phyloP scores from a whole-genome alignment of 345 rosid species.

The Pistacia atlantica region DNA sequence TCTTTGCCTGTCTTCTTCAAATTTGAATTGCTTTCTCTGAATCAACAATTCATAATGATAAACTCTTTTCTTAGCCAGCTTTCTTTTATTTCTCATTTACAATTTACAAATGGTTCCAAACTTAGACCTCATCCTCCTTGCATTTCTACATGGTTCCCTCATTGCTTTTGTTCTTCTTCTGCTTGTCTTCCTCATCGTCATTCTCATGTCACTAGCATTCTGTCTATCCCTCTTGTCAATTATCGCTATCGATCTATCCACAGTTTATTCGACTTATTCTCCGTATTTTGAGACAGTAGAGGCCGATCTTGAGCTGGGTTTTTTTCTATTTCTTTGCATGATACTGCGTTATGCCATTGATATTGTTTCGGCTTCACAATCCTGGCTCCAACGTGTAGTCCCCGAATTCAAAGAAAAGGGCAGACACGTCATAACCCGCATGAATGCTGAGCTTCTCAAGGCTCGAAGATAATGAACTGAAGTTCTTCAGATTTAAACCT shows the following conservation, averaged over 20 bases:
- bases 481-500: not conserved
- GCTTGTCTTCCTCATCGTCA: slow-evolving; percentile 16
- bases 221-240: slow-evolving; percentile 25
- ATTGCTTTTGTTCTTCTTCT: slow-evolving; percentile 26
- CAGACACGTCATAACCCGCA: not conserved
- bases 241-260: slow-evolving; percentile 27
- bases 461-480: not conserved
- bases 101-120: slow-evolving; percentile 34
- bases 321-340: slow-evolving; percentile 27
- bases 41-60: not conserved
- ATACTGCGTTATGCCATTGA: slow-evolving; percentile 5
- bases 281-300: not conserved
- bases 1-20: slow-evolving; percentile 17
- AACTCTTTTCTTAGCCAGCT: not conserved
- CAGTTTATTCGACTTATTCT: not conserved
- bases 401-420: slow-evolving; percentile 18
- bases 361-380: slow-evolving; percentile 8
- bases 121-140: slow-evolving; percentile 38
- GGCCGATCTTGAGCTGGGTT: slow-evolving; percentile 38
- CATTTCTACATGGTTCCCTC: slow-evolving; percentile 37
- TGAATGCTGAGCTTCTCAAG: slow-evolving; percentile 13
- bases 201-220: slow-evolving; percentile 28
- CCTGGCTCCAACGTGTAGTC: slow-evolving; percentile 4
- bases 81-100: not conserved
- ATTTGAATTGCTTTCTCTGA: not conserved